These are phyloP conservation scores for Vitis labrusca DNA, from an alignment of 164 flowering plant genomes.

Conservation along the genomic window DNA sequence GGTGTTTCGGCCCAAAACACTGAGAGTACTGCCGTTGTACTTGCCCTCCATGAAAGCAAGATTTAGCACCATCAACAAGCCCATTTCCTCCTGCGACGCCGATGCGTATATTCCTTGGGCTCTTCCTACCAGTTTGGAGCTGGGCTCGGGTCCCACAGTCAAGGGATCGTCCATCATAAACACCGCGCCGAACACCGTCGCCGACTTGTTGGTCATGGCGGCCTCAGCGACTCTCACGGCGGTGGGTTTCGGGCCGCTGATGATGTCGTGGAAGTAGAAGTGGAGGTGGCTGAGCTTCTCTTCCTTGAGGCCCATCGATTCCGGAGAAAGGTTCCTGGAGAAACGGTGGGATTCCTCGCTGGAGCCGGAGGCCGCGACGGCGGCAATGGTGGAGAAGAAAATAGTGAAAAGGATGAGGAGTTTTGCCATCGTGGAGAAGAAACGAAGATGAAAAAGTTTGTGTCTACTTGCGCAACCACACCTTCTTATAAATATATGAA, in stretches of 20 bases:
- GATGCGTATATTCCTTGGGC: constrained; percentile 29
- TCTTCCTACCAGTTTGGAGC: constrained; percentile 21
- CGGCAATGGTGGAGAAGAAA: constrained; percentile 1
- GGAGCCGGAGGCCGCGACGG: not conserved
- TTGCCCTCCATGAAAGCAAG: constrained; percentile 25
- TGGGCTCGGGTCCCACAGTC: constrained; percentile 16
- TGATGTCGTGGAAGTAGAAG: constrained; percentile 41
- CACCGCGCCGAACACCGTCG: constrained; percentile 20
- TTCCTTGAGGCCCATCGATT: constrained; percentile 3
- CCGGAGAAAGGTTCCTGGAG: constrained; percentile 6
- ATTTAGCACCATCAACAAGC: constrained; percentile 21
- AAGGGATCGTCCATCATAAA: constrained; percentile 27
- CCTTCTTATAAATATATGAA: too few relatives aligned
- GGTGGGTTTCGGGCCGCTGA: constrained; percentile 26
- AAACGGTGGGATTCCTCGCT: not conserved
- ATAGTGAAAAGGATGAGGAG: constrained; percentile 1
- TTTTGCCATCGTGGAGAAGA: constrained; percentile 6
- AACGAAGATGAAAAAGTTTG: too few relatives aligned
- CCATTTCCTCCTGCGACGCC: constrained; percentile 15
- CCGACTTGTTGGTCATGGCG: constrained; percentile 9
- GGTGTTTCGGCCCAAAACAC: constrained; percentile 26
- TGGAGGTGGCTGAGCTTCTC: constrained; percentile 38
- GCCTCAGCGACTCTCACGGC: constrained; percentile 23
- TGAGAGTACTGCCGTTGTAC: constrained; percentile 31
- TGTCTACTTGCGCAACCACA: too few relatives aligned